These are phyloP conservation scores for Mycena albidolilacea DNA, from an alignment of 768 basidiomycete genomes.

Conservation along the genomic window DNA sequence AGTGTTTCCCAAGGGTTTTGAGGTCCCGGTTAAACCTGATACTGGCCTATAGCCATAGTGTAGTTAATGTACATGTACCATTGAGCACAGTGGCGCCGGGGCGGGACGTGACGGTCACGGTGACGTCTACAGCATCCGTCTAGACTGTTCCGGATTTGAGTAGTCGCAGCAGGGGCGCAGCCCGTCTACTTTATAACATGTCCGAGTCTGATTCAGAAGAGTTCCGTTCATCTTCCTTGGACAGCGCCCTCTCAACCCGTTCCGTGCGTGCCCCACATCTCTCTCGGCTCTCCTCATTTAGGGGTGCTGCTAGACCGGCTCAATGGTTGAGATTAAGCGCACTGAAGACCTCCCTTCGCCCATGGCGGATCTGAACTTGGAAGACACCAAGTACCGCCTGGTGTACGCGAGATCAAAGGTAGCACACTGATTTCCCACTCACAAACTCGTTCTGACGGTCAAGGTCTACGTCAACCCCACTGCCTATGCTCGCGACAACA, in stretches of 20 bases:
- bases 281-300: conserved; percentile 30
- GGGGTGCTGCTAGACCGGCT: conserved; percentile 58
- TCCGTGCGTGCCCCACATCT: conserved; percentile 56
- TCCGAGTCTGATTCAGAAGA: conserved; percentile 32
- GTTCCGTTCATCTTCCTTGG: conserved; percentile 54
- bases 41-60: not conserved
- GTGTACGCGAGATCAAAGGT: conserved; percentile 90
- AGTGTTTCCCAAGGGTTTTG: conserved; percentile 77
- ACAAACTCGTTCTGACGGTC: too few species aligned
- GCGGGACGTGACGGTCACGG: not conserved
- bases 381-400: conserved; percentile 80
- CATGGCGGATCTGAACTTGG: conserved; percentile 41
- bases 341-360: conserved; percentile 47
- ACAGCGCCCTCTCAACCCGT: conserved; percentile 62
- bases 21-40: not conserved
- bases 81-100: too few species aligned
- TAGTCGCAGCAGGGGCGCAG: conserved; percentile 34
- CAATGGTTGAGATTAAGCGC: conserved; percentile 85
- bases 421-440: too few species aligned
- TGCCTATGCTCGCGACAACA: conserved; percentile 91
- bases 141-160: not conserved
- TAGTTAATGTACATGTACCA: not conserved
- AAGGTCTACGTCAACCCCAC: conserved; percentile 95
- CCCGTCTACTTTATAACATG: conserved; percentile 29
- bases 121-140: conserved; percentile 1